Evolutionary conservation across 2,329 filamentous ascomycete genomes (phyloP).

Genomic region (Moelleriella libera): DNA sequence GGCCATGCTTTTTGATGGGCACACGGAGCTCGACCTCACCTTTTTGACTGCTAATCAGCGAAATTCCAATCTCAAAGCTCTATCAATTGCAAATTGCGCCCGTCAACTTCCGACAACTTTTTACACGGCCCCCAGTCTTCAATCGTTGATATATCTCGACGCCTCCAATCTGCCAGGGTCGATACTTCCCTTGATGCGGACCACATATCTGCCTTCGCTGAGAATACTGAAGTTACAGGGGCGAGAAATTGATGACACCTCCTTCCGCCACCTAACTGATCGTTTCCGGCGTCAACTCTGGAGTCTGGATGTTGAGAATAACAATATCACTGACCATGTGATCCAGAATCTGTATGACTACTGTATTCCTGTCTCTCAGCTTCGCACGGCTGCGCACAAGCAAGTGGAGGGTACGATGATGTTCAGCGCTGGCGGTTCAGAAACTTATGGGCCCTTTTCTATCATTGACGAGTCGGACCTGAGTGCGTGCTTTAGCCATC

Average conservation of each 20-base stretch:
- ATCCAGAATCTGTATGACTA: slow-evolving; percentile 16
- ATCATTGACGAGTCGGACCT: slow-evolving; percentile 31
- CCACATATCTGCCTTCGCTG: slow-evolving; percentile 26
- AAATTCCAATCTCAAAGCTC: slow-evolving; percentile 13
- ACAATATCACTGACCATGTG: slow-evolving; percentile 32
- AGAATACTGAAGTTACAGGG: slow-evolving; percentile 36
- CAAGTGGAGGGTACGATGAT: slow-evolving; percentile 31
- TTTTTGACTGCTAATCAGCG: slow-evolving; percentile 14
- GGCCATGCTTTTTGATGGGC: slow-evolving; percentile 33
- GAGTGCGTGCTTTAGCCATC: slow-evolving; percentile 29
- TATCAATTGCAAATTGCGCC: slow-evolving; percentile 30
- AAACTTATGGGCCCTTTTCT: slow-evolving; percentile 24
- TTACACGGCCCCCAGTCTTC: slow-evolving; percentile 21
- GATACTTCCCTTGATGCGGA: slow-evolving; percentile 19
- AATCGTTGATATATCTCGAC: slow-evolving; percentile 35
- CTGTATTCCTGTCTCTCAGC: slow-evolving; percentile 17
- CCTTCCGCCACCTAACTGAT: slow-evolving; percentile 13
- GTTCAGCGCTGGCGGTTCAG: slow-evolving; percentile 13
- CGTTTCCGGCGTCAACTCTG: slow-evolving; percentile 30
- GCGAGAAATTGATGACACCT: slow-evolving; percentile 29
- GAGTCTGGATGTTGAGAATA: slow-evolving; percentile 41
- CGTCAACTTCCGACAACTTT: slow-evolving; percentile 24
- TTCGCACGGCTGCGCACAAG: slow-evolving; percentile 23
- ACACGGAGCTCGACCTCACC: slow-evolving; percentile 27
- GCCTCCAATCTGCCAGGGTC: slow-evolving; percentile 34